Percentiles rank a stretch among this genome's conserved stretches.
Evolutionary conservation across 768 basidiomycete genomes (phyloP).

Genomic region (Sistotremastrum niveocremeum): DNA sequence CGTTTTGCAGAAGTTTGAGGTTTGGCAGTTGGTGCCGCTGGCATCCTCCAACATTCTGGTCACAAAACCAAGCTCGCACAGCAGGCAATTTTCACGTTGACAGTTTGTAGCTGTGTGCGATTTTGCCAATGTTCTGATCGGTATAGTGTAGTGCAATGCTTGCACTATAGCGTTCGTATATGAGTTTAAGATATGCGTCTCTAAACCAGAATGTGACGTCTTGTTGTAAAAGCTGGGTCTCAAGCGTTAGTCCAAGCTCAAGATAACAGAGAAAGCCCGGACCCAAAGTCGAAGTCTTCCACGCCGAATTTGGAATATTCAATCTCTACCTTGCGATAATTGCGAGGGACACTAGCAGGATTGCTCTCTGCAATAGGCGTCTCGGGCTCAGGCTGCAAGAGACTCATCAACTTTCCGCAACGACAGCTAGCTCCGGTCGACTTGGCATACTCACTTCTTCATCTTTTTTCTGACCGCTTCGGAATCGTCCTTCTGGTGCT

Average conservation of each 20-base stretch:
- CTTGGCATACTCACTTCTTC: slow-evolving; percentile 27
- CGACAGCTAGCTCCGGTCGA: background rate
- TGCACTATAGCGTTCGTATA: slow-evolving; percentile 90
- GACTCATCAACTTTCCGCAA: background rate
- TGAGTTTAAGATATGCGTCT: slow-evolving; percentile 94
- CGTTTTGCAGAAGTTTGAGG: slow-evolving; percentile 93
- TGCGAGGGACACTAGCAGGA: slow-evolving; percentile 53
- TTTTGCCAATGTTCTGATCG: slow-evolving; percentile 74
- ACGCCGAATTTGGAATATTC: slow-evolving; percentile 98
- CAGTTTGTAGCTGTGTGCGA: slow-evolving; percentile 87
- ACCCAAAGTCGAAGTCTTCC: slow-evolving; percentile 98
- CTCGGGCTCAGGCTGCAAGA: slow-evolving; percentile 35
- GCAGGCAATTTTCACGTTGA: slow-evolving; percentile 77
- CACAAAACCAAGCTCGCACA: slow-evolving; percentile 92
- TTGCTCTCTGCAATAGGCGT: slow-evolving; percentile 37
- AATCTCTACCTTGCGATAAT: slow-evolving; percentile 90
- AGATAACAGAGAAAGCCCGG: slow-evolving; percentile 10
- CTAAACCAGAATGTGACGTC: slow-evolving; percentile 80
- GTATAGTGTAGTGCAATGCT: slow-evolving; percentile 71
- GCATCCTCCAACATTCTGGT: slow-evolving; percentile 95
- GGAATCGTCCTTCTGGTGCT: slow-evolving; percentile 57
- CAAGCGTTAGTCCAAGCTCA: background rate
- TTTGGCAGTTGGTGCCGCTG: slow-evolving; percentile 84
- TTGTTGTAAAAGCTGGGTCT: slow-evolving; percentile 76
- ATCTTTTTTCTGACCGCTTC: slow-evolving; percentile 57